A percentile compares a stretch with the other conserved stretches of the same genome.
These are phyloP conservation scores for Gremmenia infestans DNA, from an alignment of 2,329 filamentous ascomycete genomes.

Conservation along the genomic window DNA sequence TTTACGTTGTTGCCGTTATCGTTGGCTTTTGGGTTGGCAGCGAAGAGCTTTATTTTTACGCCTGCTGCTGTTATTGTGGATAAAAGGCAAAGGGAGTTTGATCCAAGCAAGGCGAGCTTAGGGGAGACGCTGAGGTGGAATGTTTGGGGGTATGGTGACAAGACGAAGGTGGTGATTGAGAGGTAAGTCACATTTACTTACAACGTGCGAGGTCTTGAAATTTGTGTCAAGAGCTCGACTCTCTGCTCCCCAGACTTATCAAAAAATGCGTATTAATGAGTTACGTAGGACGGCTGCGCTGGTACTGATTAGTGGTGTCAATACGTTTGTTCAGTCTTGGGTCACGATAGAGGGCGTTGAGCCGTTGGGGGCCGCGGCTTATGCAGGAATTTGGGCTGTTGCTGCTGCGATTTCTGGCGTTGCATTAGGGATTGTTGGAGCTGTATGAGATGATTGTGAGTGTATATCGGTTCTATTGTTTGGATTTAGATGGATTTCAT, in stretches of 20 bases:
- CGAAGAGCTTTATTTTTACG: constrained; percentile 72
- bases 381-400: constrained; percentile 69
- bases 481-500: neutral
- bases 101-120: constrained; percentile 61
- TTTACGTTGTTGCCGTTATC: constrained; percentile 54
- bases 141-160: constrained; percentile 61
- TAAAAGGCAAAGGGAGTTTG: constrained; percentile 48
- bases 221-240: too few species aligned
- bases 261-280: too few species aligned
- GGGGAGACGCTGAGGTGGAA: constrained; percentile 68
- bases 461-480: neutral
- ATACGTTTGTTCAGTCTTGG: constrained; percentile 60
- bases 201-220: too few species aligned
- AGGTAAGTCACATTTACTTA: constrained; percentile 19
- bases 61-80: constrained; percentile 56
- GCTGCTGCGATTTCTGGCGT: constrained; percentile 57
- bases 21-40: constrained; percentile 60
- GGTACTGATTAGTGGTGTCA: constrained; percentile 50
- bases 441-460: constrained; percentile 34
- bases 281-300: constrained; percentile 51
- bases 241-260: too few species aligned
- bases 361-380: constrained; percentile 62
- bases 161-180: constrained; percentile 57
- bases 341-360: constrained; percentile 68
- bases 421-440: constrained; percentile 47